Percentiles rank a stretch among this genome's conserved stretches.
Evolutionary conservation across 106 monocot species (phyloP).

Genomic region (Allium sativum): DNA sequence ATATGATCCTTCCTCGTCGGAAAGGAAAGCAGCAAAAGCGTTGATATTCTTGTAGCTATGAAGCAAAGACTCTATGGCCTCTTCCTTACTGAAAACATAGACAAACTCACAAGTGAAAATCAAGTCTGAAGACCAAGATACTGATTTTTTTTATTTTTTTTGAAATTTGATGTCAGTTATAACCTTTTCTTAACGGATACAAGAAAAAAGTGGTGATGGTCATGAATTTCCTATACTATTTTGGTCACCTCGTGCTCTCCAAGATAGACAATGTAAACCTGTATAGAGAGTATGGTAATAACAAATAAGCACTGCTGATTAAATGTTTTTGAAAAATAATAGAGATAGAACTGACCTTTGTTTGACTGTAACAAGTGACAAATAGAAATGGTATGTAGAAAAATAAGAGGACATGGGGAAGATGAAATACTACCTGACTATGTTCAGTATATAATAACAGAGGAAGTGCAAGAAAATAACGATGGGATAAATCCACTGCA

Average conservation of each 20-base stretch:
- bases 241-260: constrained; percentile 1
- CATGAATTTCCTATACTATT: constrained; percentile 1
- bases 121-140: not conserved
- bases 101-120: not conserved
- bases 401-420: not conserved
- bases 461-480: no score
- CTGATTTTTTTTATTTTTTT: not conserved
- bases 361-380: constrained; percentile 1
- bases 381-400: not conserved
- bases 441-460: no score
- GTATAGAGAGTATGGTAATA: not conserved
- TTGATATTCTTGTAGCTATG: constrained; percentile 84
- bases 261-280: constrained; percentile 18
- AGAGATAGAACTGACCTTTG: not conserved
- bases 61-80: constrained; percentile 40
- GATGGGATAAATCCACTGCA: no score
- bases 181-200: constrained; percentile 16
- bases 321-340: no score
- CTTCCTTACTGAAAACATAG: constrained; percentile 33
- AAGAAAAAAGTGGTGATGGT: constrained; percentile 14
- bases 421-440: no score
- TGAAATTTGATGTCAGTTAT: not conserved
- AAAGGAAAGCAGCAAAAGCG: constrained; percentile 68
- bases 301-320: not conserved
- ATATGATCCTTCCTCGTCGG: constrained; percentile 43